Base-by-base conservation (phyloP, 2,329 filamentous ascomycete species). In the Talaromyces sp. region DNA sequence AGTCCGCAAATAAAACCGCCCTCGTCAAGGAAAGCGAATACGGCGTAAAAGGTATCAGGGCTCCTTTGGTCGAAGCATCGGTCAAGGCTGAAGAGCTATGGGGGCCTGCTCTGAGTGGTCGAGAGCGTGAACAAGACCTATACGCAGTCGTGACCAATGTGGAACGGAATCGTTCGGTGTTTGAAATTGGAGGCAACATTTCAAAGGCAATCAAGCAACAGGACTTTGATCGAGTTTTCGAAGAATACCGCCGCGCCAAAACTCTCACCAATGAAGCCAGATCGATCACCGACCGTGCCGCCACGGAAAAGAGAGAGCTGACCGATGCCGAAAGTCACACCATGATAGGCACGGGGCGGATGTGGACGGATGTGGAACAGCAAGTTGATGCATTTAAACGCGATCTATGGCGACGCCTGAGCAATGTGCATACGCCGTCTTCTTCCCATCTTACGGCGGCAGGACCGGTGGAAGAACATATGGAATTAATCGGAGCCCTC, bases 11-110 rank as follows among this genome's bases (percentile, higher is more conserved):
- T 75, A 97, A 96, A 81, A 96, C 96, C 73, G 92, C 95, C 0
- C 81, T 98, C 54, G 84, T 89, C 44, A 96, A 96, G 75, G 93
- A 97, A 77, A 96, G 91, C 68, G 92, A 96, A 69, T 96, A 93
- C 70, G 92, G 92, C 57, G 88, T 96, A 8, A 81, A 89, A 71
- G 92, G 92, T 11, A 96, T 99, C 75, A 96, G 96, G 72, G 85
- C 83, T 1, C 93, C 95, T 19, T 80, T 99, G 59, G 82, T 95
- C 10, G 95, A 98, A 69, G 91, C 96, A 11, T 92, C 91, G 0
- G 90, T 92, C 63, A 97, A 97, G 75, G 95, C 93, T 0, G 92
- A 98, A 74, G 95, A 99, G 70, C 90, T 99, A 9, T 99, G 96
- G 93, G 95, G 95, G 0, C 95, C 95, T 2, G 93, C 95, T 1